Evolutionary conservation across 2,329 filamentous ascomycete genomes (phyloP).

Genomic region (Penicillium sp.): DNA sequence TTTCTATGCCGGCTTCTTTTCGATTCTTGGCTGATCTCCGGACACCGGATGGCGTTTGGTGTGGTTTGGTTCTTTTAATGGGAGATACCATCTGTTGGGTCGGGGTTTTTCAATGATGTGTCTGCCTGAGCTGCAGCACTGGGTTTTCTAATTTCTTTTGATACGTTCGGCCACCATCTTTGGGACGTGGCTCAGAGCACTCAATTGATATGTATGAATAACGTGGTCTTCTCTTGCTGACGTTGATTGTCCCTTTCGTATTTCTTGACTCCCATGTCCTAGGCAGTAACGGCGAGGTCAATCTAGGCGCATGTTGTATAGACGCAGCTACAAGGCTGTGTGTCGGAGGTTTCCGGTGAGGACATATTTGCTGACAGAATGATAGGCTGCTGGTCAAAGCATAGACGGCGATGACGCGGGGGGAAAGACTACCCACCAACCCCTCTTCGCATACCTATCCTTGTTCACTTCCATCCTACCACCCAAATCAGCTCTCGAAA

Average conservation of each 20-base stretch:
- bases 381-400: not conserved
- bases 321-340: too few species aligned
- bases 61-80: slow-evolving; percentile 19
- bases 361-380: not conserved
- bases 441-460: not conserved
- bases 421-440: not conserved
- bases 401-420: not conserved
- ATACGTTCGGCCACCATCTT: slow-evolving; percentile 1
- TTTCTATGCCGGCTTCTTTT: slow-evolving; percentile 12
- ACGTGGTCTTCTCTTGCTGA: slow-evolving; percentile 8
- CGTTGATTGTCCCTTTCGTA: not conserved
- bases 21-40: not conserved
- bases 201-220: slow-evolving; percentile 24
- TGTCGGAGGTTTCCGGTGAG: too few species aligned
- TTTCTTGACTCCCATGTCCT: not conserved
- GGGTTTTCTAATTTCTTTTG: slow-evolving; percentile 14
- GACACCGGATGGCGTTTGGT: slow-evolving; percentile 23
- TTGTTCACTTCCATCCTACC: not conserved
- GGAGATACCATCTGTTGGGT: slow-evolving; percentile 22
- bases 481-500: not conserved
- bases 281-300: not conserved
- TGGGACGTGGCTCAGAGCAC: not conserved
- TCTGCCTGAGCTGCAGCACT: slow-evolving; percentile 14
- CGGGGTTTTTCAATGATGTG: slow-evolving; percentile 11
- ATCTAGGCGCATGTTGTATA: not conserved